These are phyloP conservation scores for Aspergillus biplanus DNA, from an alignment of 495 filamentous ascomycete genomes.

Conservation along the genomic window DNA sequence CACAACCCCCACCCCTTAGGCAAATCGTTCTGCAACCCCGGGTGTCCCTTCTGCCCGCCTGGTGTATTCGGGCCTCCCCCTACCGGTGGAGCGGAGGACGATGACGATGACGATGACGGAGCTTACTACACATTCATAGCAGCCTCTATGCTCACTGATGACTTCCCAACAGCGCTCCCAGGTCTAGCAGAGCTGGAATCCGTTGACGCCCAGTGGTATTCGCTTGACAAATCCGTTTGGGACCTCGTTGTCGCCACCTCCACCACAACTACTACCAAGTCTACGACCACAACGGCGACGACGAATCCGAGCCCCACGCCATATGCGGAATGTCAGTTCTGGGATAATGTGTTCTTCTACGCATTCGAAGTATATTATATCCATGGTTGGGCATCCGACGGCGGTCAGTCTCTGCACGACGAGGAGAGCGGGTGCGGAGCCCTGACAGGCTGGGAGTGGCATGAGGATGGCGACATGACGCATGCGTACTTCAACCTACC, in stretches of 20 bases:
- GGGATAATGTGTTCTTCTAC: neutral
- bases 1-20: neutral
- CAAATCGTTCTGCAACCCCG: neutral
- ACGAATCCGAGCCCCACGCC: neutral
- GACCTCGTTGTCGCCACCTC: too few species aligned
- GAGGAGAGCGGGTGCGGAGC: constrained; percentile 6
- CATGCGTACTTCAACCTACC: constrained; percentile 14
- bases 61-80: neutral
- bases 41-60: neutral
- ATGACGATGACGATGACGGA: neutral
- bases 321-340: neutral
- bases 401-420: constrained; percentile 1
- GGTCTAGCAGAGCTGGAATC: too few species aligned
- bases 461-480: constrained; percentile 1
- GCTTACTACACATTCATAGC: too few species aligned
- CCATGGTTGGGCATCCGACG: neutral
- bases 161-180: too few species aligned
- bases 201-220: too few species aligned
- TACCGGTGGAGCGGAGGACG: neutral
- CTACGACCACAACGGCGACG: neutral
- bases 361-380: constrained; percentile 11
- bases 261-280: neutral
- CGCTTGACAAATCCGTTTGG: too few species aligned
- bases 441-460: constrained; percentile 14
- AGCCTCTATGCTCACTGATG: too few species aligned